Evolutionary conservation across 2,329 filamentous ascomycete species (phyloP).

Genomic region (Fusarium dlaminii): DNA sequence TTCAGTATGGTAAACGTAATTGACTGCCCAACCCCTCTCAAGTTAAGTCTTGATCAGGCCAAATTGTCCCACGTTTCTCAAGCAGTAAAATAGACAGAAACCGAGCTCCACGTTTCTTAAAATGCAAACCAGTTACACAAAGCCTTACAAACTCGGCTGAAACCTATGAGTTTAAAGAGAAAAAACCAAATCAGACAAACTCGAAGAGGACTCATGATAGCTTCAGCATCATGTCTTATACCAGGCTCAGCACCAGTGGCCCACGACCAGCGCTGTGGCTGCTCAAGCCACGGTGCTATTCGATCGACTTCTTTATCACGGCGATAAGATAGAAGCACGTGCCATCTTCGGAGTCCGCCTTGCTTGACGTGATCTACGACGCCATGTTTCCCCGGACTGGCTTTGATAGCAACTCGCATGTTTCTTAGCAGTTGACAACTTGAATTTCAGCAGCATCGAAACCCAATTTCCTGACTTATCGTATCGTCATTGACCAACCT

Average conservation of each 20-base stretch:
- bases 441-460: slow-evolving; percentile 14
- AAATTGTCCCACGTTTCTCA: neutral
- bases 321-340: slow-evolving; percentile 39
- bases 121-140: neutral
- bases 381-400: slow-evolving; percentile 33
- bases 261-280: neutral
- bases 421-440: slow-evolving; percentile 24
- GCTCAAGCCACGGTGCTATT: slow-evolving; percentile 6
- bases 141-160: neutral
- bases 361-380: slow-evolving; percentile 42
- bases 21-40: neutral
- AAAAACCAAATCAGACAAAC: neutral
- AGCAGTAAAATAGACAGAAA: neutral
- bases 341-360: slow-evolving; percentile 33
- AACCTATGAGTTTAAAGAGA: neutral
- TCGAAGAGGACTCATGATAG: slow-evolving; percentile 2
- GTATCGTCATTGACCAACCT: neutral
- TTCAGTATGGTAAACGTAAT: neutral
- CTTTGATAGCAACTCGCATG: slow-evolving; percentile 29
- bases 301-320: slow-evolving; percentile 27
- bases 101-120: neutral
- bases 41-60: neutral
- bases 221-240: neutral
- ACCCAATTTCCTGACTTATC: neutral
- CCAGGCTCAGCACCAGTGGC: neutral